These are phyloP conservation scores for Logfia minima DNA, from an alignment of 129 eudicot species.

Conservation along the genomic window DNA sequence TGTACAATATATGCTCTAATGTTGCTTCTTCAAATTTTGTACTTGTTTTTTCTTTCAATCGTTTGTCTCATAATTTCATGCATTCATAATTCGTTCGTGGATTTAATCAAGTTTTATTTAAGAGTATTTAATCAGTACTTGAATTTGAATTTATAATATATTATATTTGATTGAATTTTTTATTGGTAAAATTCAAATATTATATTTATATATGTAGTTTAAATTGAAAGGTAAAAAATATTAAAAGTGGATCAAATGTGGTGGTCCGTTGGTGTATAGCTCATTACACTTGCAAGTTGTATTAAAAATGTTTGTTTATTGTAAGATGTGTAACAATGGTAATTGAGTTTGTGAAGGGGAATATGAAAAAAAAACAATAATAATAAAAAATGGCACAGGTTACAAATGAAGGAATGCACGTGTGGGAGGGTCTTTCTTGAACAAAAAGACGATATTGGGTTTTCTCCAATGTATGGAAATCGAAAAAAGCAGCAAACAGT, in stretches of 20 bases:
- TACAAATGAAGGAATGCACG: slow-evolving; percentile 41
- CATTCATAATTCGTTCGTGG: too few relatives aligned
- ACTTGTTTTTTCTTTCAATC: too few relatives aligned
- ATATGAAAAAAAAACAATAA: not conserved
- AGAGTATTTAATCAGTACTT: too few relatives aligned
- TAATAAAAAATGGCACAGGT: slow-evolving; percentile 33
- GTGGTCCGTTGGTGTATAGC: not conserved
- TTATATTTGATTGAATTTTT: too few relatives aligned
- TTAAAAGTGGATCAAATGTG: not conserved
- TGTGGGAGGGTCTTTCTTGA: slow-evolving; percentile 41
- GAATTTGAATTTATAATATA: too few relatives aligned
- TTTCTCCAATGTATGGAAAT: slow-evolving; percentile 36
- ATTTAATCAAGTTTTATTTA: too few relatives aligned
- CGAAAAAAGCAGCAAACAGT: slow-evolving; percentile 29
- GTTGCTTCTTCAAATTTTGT: too few relatives aligned
- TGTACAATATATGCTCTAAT: too few relatives aligned
- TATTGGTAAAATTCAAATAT: too few relatives aligned
- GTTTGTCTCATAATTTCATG: too few relatives aligned
- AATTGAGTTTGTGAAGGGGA: slow-evolving; percentile 4
- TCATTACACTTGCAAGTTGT: not conserved
- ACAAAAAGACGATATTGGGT: slow-evolving; percentile 34
- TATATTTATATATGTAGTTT: not conserved
- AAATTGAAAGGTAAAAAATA: too few relatives aligned
- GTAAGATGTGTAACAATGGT: not conserved
- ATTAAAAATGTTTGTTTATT: not conserved